Evolutionary conservation across 2,329 filamentous ascomycete genomes (phyloP), one percentile per base, ranked within the genome.

Genomic region (Gliomastix tumulicola): DNA sequence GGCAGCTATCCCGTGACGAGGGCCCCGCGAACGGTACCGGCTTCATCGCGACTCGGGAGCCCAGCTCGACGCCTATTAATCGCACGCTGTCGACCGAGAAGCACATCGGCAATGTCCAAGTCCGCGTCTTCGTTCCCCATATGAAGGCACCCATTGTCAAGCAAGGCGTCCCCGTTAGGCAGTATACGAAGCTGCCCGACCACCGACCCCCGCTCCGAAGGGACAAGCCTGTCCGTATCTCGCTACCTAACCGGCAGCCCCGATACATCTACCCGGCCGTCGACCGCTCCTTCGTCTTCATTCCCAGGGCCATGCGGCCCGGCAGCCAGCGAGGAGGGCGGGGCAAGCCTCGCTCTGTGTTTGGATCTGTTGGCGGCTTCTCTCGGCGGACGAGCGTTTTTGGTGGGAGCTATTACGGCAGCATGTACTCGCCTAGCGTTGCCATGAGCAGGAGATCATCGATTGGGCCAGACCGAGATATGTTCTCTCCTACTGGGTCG

Each of bases 241-340:
- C 88, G 8, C 70, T 98, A 30, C 90, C 92, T 3, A 74, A 84
- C 20, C 75, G 84, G 44, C 69, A 79, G 11, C 85, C 88, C 23
- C 79, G 85, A 44, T 96, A 96, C 59, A 89, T 96, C 42, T 95
- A 92, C 61, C 92, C 92, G 6, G 84, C 88, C 3, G 71, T 77
- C 32, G 89, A 96, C 50, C 74, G 92, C 45, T 97, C 92, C 0
- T 98, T 98, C 59, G 94, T 96, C 50, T 98, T 98, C 63, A 98
- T 98, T 42, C 92, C 92, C 11, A 77, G 92, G 47, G 90, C 90
- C 10, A 75, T 96, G 66, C 79, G 92, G 47, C 92, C 92, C 12
- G 96, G 95, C 56, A 88, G 94, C 57, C 87, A 94, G 65, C 77
- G 80, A 74, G 84, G 17, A 38, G 52, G 54, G 40, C 55, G 58